Percentiles rank a stretch among this genome's conserved stretches.
These are phyloP conservation scores for Epichloe hybrida DNA, from an alignment of 2,329 filamentous ascomycete genomes.

Conservation along the genomic window DNA sequence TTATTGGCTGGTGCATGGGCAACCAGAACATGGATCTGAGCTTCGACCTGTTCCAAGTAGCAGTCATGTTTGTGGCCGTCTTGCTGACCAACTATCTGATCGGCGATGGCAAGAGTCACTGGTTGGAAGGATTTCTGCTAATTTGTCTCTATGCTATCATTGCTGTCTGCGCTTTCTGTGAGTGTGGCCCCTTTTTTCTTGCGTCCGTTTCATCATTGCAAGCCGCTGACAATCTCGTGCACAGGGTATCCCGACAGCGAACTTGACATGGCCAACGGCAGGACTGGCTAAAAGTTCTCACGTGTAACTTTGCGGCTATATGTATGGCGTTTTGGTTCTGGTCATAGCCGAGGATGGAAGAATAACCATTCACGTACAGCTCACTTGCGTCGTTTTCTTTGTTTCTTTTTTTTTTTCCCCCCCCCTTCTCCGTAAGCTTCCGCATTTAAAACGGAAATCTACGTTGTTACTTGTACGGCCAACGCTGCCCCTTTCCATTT, in stretches of 20 bases:
- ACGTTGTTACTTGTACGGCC: no score
- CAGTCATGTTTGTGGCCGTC: constrained; percentile 70
- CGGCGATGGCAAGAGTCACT: constrained; percentile 70
- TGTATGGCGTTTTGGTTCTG: not conserved
- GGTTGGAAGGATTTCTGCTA: constrained; percentile 63
- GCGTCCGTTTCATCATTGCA: not conserved
- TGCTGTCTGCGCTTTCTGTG: constrained; percentile 51
- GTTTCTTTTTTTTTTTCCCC: not conserved
- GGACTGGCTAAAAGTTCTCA: not conserved
- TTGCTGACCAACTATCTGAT: constrained; percentile 81
- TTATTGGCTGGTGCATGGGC: constrained; percentile 66
- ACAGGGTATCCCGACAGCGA: constrained; percentile 6
- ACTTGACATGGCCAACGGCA: constrained; percentile 4
- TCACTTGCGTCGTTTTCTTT: not conserved
- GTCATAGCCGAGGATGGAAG: not conserved
- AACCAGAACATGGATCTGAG: constrained; percentile 64
- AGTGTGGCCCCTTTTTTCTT: constrained; percentile 16
- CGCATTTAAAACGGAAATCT: no score
- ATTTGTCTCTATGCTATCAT: constrained; percentile 73
- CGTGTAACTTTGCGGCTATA: not conserved
- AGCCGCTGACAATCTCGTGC: not conserved
- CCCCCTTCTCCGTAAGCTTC: not conserved
- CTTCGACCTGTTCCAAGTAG: constrained; percentile 82
- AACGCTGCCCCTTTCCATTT: no score
- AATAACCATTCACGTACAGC: not conserved